Evolutionary conservation across 2,329 filamentous ascomycete genomes (phyloP).

Genomic region (Ophiostoma sp.): DNA sequence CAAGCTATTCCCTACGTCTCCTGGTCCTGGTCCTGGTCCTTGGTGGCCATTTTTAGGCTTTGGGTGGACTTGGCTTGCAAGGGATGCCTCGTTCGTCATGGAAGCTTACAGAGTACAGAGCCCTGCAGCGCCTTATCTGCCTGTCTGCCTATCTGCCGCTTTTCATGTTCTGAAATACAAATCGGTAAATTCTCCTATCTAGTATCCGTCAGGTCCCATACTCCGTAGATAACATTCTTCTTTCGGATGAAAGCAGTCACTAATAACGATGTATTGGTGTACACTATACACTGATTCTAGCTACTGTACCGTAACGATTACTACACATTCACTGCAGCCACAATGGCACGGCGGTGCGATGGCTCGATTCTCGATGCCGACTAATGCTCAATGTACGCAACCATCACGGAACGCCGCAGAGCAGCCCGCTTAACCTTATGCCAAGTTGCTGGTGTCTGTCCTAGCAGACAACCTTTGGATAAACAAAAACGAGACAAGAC

Average conservation of each 20-base stretch:
- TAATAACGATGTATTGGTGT: neutral
- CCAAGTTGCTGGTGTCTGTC: neutral
- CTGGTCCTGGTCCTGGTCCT: neutral
- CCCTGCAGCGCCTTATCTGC: neutral
- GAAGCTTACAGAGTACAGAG: neutral
- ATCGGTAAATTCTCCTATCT: slow-evolving; percentile 1
- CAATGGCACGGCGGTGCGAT: neutral
- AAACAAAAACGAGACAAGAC: neutral
- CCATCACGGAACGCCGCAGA: neutral
- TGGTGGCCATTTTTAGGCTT: slow-evolving; percentile 13
- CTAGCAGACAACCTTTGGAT: neutral
- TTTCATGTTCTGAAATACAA: neutral
- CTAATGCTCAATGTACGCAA: neutral
- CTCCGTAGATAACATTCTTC: slow-evolving; percentile 12
- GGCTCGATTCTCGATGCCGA: slow-evolving; percentile 4
- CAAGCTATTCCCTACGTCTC: slow-evolving; percentile 9
- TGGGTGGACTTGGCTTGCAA: neutral
- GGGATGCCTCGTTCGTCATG: slow-evolving; percentile 11
- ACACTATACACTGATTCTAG: too few relatives aligned
- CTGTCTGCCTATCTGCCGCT: neutral
- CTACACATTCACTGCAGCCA: neutral
- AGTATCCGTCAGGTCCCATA: neutral
- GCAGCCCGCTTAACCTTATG: neutral
- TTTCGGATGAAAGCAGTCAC: neutral
- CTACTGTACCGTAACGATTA: too few relatives aligned